Percentiles rank a stretch among this genome's conserved stretches.
phyloP scores from a whole-genome alignment of 768 basidiomycete species.

The Leucogyrophana mollusca region DNA sequence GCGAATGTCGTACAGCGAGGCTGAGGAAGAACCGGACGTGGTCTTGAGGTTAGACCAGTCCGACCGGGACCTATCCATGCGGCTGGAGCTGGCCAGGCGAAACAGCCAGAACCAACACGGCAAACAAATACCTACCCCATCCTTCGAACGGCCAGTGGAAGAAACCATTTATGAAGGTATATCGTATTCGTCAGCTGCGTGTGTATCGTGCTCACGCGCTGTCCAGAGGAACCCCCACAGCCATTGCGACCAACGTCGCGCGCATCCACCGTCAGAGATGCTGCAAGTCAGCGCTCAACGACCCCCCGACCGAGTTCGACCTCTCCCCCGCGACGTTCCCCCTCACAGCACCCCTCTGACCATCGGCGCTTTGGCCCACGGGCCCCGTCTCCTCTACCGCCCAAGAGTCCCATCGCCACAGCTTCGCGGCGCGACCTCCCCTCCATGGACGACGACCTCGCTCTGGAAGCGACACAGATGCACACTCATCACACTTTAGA shows the following conservation, averaged over 20 bases:
- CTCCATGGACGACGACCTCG: conserved; percentile 45
- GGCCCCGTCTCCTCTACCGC: conserved; percentile 68
- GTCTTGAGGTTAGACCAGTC: conserved; percentile 54
- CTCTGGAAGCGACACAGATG: conserved; percentile 31
- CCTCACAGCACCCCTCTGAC: conserved; percentile 51
- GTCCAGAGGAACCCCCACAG: conserved; percentile 58
- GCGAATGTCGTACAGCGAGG: conserved; percentile 37
- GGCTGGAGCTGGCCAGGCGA: conserved; percentile 77
- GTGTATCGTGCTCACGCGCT: conserved; percentile 4
- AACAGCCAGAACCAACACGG: conserved; percentile 80
- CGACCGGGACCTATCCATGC: conserved; percentile 73
- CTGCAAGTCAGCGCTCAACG: conserved; percentile 40
- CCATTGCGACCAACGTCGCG: conserved; percentile 56
- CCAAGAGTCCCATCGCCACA: conserved; percentile 35
- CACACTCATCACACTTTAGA: conserved; percentile 26
- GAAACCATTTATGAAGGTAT: conserved; percentile 80
- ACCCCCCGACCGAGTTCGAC: conserved; percentile 47
- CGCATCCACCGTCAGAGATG: conserved; percentile 40
- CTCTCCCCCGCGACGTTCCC: conserved; percentile 43
- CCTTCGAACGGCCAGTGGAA: conserved; percentile 49
- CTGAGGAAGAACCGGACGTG: conserved; percentile 45
- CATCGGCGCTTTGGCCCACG: conserved; percentile 73
- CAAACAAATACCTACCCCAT: conserved; percentile 36
- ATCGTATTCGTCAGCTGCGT: conserved; percentile 15
- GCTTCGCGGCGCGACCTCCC: conserved; percentile 31